These are phyloP conservation scores for Dittrichia graveolens DNA, from an alignment of 129 eudicot species.

Conservation along the genomic window DNA sequence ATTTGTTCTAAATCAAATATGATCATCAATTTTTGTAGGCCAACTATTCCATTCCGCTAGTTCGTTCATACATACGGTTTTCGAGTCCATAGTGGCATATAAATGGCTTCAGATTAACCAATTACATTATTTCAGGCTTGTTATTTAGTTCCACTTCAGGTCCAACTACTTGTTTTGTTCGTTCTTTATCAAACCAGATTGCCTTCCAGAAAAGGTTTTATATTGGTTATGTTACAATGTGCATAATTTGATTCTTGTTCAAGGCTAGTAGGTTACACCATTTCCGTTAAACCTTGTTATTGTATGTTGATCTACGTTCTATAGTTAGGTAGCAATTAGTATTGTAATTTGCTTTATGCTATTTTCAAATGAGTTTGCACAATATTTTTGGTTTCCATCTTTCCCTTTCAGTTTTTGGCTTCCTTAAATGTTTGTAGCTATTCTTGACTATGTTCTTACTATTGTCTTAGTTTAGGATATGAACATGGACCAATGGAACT, in stretches of 20 bases:
- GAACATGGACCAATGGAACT: neutral
- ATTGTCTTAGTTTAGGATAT: neutral
- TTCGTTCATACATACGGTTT: constrained; percentile 7
- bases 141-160: constrained; percentile 8
- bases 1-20: constrained; percentile 1
- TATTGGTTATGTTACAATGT: constrained; percentile 8
- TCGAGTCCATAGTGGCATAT: constrained; percentile 1
- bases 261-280: neutral
- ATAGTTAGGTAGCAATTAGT: neutral
- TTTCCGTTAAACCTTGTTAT: neutral
- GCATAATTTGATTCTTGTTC: neutral
- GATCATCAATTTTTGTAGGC: neutral
- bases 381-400: constrained; percentile 12
- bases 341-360: constrained; percentile 2
- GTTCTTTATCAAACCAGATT: neutral
- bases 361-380: neutral
- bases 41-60: neutral
- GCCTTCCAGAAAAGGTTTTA: neutral
- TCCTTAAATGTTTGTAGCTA: constrained; percentile 13
- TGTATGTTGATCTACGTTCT: neutral
- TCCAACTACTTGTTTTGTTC: neutral
- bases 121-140: neutral
- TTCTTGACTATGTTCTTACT: constrained; percentile 10
- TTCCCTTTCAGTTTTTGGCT: constrained; percentile 2
- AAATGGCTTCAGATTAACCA: neutral